A percentile compares a stretch with the other conserved stretches of the same genome.
Conservation (phyloP, 495 filamentous ascomycete genomes). For the Chaetomium fimeti region DNA sequence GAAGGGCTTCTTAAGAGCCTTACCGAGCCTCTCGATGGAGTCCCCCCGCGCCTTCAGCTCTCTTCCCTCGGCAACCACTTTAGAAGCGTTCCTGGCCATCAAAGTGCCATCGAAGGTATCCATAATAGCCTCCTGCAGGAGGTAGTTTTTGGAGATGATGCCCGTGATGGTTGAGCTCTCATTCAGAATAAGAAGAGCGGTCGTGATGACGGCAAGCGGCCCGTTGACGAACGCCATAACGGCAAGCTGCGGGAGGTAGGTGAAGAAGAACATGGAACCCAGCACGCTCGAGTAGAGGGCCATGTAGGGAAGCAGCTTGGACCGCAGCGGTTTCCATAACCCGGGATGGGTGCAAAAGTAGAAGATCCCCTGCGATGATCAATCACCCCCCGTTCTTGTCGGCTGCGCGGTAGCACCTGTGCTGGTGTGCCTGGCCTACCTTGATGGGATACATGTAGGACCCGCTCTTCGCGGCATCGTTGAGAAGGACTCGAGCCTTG, state of each 20-base stretch:
- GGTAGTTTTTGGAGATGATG: constrained; percentile 67
- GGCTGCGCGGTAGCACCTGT: background rate
- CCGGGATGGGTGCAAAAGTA: constrained; percentile 70
- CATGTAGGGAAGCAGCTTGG: constrained; percentile 65
- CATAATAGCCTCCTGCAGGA: constrained; percentile 75
- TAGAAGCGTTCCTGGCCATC: constrained; percentile 52
- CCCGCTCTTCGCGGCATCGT: constrained; percentile 65
- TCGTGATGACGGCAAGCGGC: constrained; percentile 74
- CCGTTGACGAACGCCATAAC: constrained; percentile 80
- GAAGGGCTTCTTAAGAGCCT: constrained; percentile 68
- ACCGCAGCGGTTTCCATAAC: constrained; percentile 66
- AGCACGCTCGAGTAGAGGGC: constrained; percentile 67
- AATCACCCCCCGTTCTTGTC: constrained; percentile 9
- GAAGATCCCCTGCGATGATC: constrained; percentile 56
- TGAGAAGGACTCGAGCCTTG: constrained; percentile 52
- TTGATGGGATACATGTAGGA: constrained; percentile 87
- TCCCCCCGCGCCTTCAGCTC: constrained; percentile 62
- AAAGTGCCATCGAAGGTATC: constrained; percentile 91
- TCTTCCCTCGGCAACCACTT: constrained; percentile 68
- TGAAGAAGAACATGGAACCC: constrained; percentile 78
- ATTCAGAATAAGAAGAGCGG: constrained; percentile 72
- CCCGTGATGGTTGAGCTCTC: constrained; percentile 79
- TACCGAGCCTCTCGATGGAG: constrained; percentile 69
- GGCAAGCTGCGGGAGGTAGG: constrained; percentile 86
- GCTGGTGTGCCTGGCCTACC: constrained; percentile 41